Conservation (phyloP, 805 yeast genomes). For the Saturnispora ahearnii region DNA sequence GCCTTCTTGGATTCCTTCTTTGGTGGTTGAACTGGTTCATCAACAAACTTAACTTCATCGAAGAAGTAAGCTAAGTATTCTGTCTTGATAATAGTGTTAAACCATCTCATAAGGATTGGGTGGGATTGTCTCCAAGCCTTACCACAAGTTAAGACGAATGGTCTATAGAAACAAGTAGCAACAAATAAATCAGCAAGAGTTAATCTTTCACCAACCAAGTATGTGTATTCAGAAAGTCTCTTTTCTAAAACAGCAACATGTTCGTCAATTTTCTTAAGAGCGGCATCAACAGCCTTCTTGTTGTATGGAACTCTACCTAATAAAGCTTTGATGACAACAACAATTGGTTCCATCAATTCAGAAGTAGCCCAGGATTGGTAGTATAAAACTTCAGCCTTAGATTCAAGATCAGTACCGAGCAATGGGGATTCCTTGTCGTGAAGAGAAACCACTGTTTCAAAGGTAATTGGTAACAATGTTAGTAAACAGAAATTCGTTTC, state of each 20-base stretch:
- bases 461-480: constrained; percentile 17
- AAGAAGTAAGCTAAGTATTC: constrained; percentile 39
- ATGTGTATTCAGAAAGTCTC: constrained; percentile 37
- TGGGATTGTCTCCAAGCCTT: constrained; percentile 40
- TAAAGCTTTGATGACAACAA: constrained; percentile 48
- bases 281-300: constrained; percentile 45
- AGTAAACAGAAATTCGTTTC: constrained; percentile 3
- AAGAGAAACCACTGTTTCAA: constrained; percentile 34
- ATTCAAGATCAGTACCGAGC: constrained; percentile 53
- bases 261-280: constrained; percentile 29
- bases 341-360: constrained; percentile 46
- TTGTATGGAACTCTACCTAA: constrained; percentile 64
- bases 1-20: constrained; percentile 45
- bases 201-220: constrained; percentile 40
- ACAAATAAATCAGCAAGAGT: constrained; percentile 37
- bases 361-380: constrained; percentile 73
- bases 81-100: constrained; percentile 35
- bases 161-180: constrained; percentile 38
- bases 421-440: constrained; percentile 36
- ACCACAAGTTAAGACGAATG: constrained; percentile 39
- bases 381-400: constrained; percentile 57
- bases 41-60: constrained; percentile 48
- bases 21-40: constrained; percentile 55
- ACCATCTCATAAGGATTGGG: constrained; percentile 49
- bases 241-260: constrained; percentile 45